Evolutionary conservation across 495 filamentous ascomycete genomes (phyloP), one percentile per base, ranked within the genome.

Genomic region (Penicillium mononematosum): DNA sequence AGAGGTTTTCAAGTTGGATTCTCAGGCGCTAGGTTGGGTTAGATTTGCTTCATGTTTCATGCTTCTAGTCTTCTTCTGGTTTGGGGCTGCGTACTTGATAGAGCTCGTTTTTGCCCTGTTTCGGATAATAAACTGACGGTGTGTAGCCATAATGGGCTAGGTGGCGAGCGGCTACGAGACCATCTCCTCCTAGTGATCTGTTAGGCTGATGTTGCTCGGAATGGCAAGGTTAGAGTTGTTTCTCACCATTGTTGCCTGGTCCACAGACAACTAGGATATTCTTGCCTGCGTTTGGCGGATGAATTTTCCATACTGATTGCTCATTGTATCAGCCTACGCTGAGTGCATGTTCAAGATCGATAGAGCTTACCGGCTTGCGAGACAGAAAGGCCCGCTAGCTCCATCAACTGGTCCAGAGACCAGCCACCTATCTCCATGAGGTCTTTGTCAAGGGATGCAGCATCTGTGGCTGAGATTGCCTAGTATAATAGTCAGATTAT

Each of bases 321-420:
- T 11, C 42, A 29, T 38, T 38, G 25, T 29, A 53, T 49, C 1
- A 53, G 20, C 7, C 12, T 14, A 4, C 2, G 3, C 12, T 11
- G 31, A 22, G n/a, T 11, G 14, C 9, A 20, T 11, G 17, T 11
- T 41, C 29, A 27, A 19, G 12, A 14, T 45, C 36, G 25, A 53
- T 24, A 44, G 44, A 27, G 42, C 63, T 60, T 50, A 93, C 92
- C 87, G 45, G 88, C 92, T 81, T 98, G 92, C 5, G 93, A 91
- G 3, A 98, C 94, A 2, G 92, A 91, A 1, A 97, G 78, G 0
- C 94, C 94, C 31, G 94, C 94, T 3, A 98, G 77, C 68, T 98
- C 94, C 94, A 98, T 98, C 50, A 98, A 77, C 70, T 98, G 94
- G 71, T 98, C 94, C 41, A 98, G 80, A 3, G 91, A 96, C 77